phyloP scores from a whole-genome alignment of 306 rosid genomes.

The Echinosophora koreensis region DNA sequence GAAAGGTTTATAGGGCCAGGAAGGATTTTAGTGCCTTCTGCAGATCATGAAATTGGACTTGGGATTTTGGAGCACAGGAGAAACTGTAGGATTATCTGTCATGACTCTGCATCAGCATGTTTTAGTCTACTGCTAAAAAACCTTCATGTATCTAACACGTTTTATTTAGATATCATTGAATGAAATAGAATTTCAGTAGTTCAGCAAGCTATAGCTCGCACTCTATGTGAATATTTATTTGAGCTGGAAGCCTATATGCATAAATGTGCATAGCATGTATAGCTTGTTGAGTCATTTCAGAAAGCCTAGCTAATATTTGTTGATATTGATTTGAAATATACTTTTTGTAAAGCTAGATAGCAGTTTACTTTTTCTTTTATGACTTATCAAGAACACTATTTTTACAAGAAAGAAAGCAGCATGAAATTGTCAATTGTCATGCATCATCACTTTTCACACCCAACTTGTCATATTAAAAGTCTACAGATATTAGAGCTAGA shows the following conservation, averaged over 20 bases:
- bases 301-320: slow-evolving; percentile 20
- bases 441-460: neutral
- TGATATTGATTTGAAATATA: slow-evolving; percentile 40
- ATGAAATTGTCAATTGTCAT: slow-evolving; percentile 21
- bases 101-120: neutral
- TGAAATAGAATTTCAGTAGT: neutral
- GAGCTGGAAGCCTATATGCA: neutral
- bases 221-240: neutral
- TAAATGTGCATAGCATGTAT: slow-evolving; percentile 4
- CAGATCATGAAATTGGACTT: neutral
- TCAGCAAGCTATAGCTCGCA: neutral
- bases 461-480: neutral
- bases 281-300: slow-evolving; percentile 21
- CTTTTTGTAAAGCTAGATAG: slow-evolving; percentile 29
- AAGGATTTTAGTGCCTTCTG: neutral
- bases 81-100: slow-evolving; percentile 24
- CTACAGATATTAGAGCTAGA: neutral
- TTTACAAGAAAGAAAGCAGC: slow-evolving; percentile 1
- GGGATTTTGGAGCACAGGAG: slow-evolving; percentile 7
- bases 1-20: neutral
- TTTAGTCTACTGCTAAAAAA: neutral
- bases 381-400: slow-evolving; percentile 16
- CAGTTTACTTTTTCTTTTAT: slow-evolving; percentile 20
- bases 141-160: too few species aligned
- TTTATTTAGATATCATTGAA: neutral